phyloP scores from a whole-genome alignment of 2,329 filamentous ascomycete genomes.

The Lasiodiplodia citricola region DNA sequence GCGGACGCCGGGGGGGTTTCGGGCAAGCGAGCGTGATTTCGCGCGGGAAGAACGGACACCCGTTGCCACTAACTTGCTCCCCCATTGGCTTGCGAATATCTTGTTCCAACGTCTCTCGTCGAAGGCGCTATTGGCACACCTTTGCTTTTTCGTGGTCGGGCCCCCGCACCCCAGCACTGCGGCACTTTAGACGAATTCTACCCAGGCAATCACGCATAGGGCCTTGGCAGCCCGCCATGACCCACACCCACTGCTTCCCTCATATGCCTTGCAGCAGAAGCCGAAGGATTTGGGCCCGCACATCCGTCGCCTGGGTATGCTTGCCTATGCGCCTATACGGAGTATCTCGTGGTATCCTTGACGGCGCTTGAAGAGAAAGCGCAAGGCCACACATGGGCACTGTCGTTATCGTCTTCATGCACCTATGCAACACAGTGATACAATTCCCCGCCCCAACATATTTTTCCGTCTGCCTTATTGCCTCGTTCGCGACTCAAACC shows the following conservation, averaged over 20 bases:
- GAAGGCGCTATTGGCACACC: background rate
- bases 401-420: background rate
- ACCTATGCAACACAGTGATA: background rate
- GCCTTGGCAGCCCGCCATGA: background rate
- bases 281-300: slow-evolving; percentile 19
- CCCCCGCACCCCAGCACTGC: background rate
- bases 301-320: slow-evolving; percentile 11
- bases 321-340: background rate
- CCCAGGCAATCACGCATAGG: background rate
- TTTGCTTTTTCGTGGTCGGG: slow-evolving; percentile 9
- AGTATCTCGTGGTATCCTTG: background rate
- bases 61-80: background rate
- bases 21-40: slow-evolving; percentile 4
- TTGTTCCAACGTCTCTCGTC: slow-evolving; percentile 10
- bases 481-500: background rate
- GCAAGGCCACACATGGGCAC: background rate
- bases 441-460: background rate
- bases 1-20: background rate
- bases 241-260: background rate
- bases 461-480: background rate
- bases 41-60: background rate
- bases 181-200: background rate
- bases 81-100: background rate
- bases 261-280: slow-evolving; percentile 1
- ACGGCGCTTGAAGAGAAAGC: background rate